Conservation (phyloP, 2,329 filamentous ascomycete genomes). For the Elsinoe australis region DNA sequence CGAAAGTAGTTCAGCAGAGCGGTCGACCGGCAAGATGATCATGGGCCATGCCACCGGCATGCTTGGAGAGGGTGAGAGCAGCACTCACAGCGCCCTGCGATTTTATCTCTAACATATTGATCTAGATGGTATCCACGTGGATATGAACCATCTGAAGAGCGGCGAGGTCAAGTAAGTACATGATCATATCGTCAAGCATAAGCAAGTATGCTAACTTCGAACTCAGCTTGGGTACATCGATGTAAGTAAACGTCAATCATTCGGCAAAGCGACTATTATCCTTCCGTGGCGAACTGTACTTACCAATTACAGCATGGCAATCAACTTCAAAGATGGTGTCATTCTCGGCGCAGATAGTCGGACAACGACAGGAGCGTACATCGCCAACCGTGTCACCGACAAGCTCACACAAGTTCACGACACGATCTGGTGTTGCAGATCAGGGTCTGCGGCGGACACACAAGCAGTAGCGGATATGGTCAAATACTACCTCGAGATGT, state of each 20-base stretch:
- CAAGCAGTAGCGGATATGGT: slow-evolving; percentile 98
- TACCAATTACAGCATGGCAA: slow-evolving; percentile 68
- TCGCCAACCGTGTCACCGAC: slow-evolving; percentile 97
- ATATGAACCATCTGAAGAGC: slow-evolving; percentile 98
- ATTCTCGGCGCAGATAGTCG: slow-evolving; percentile 96
- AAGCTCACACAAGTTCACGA: slow-evolving; percentile 98
- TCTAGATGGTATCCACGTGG: slow-evolving; percentile 94
- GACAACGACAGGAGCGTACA: slow-evolving; percentile 96
- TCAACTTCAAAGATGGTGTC: slow-evolving; percentile 97
- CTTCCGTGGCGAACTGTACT: slow-evolving; percentile 25
- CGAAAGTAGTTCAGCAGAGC: background rate
- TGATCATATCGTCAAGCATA: background rate
- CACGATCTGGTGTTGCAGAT: slow-evolving; percentile 99
- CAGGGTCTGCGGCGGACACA: slow-evolving; percentile 92
- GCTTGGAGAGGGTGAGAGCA: slow-evolving; percentile 34
- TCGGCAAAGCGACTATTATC: slow-evolving; percentile 18
- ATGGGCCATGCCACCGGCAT: slow-evolving; percentile 34
- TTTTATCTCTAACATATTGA: slow-evolving; percentile 20
- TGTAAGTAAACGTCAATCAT: too few relatives aligned
- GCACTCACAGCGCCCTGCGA: background rate
- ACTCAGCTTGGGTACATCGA: slow-evolving; percentile 84
- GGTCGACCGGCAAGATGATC: slow-evolving; percentile 20
- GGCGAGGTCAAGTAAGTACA: slow-evolving; percentile 92
- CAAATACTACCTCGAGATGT: slow-evolving; percentile 90
- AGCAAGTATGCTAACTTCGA: slow-evolving; percentile 25